Evolutionary conservation across 306 rosid genomes (phyloP).

Genomic region (Rosa lucieae): DNA sequence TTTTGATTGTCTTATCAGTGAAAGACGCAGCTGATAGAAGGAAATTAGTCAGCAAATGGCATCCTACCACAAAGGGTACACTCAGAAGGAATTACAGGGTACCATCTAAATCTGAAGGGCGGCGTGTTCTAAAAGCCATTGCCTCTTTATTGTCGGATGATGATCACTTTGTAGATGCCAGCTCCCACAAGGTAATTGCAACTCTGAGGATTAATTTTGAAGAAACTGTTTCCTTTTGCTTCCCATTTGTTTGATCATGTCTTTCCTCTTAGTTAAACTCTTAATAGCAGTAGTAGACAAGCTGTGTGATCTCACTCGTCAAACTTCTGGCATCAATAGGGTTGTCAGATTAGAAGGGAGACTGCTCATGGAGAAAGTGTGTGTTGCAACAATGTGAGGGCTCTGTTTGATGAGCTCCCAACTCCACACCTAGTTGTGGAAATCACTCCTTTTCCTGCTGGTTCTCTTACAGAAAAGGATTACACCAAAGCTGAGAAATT

Average conservation of each 20-base stretch:
- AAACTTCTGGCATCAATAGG: conserved; percentile 42
- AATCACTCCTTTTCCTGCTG: conserved; percentile 87
- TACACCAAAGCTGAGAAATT: conserved; percentile 91
- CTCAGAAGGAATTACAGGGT: conserved; percentile 88
- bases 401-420: conserved; percentile 93
- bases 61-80: conserved; percentile 94
- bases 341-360: conserved; percentile 94
- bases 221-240: background rate
- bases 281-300: background rate
- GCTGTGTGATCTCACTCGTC: background rate
- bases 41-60: conserved; percentile 92
- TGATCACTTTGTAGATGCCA: conserved; percentile 85
- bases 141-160: conserved; percentile 85
- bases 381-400: conserved; percentile 96
- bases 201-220: background rate
- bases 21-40: conserved; percentile 48
- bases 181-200: conserved; percentile 84
- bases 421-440: conserved; percentile 84
- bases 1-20: conserved; percentile 28
- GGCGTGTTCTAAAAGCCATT: conserved; percentile 74
- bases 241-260: background rate
- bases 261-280: background rate
- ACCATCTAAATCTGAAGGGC: conserved; percentile 77
- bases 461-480: conserved; percentile 72
- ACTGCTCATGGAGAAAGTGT: conserved; percentile 99